phyloP scores from a whole-genome alignment of 2,329 filamentous ascomycete species.

The Xylariaceae sp. region DNA sequence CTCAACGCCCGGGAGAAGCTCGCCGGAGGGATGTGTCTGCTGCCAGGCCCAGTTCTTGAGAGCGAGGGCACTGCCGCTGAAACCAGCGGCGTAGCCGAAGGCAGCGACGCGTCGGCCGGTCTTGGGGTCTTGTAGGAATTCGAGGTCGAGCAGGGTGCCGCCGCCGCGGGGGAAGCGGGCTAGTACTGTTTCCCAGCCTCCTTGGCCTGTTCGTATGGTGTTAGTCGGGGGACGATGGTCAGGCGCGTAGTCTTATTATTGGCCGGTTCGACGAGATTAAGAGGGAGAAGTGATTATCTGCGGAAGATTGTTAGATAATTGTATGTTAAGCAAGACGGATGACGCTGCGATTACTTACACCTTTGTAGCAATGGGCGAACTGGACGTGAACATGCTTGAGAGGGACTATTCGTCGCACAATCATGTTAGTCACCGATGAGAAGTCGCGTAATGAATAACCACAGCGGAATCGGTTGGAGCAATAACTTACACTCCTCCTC shows the following conservation, averaged over 20 bases:
- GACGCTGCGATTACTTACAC: too few species aligned
- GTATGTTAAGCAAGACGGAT: too few species aligned
- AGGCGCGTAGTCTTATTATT: too few species aligned
- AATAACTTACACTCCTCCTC: conserved; percentile 61
- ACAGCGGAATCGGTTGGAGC: too few species aligned
- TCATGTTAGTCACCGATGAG: too few species aligned
- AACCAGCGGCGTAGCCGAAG: conserved; percentile 73
- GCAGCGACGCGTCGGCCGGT: conserved; percentile 67
- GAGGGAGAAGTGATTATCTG: too few species aligned
- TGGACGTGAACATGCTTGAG: conserved; percentile 66
- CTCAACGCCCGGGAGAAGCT: conserved; percentile 62
- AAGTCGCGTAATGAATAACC: too few species aligned
- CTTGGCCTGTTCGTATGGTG: conserved; percentile 54
- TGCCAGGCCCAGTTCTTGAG: conserved; percentile 83
- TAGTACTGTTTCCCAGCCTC: conserved; percentile 75
- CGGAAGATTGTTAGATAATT: too few species aligned
- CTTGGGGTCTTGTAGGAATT: conserved; percentile 71
- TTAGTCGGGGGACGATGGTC: too few species aligned
- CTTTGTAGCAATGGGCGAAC: conserved; percentile 73
- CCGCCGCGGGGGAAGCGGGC: conserved; percentile 72
- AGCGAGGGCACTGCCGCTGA: conserved; percentile 68
- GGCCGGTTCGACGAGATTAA: too few species aligned
- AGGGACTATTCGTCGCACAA: conserved; percentile 42
- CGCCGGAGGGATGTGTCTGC: conserved; percentile 59
- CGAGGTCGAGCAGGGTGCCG: conserved; percentile 77